Percentiles rank a stretch among this genome's conserved stretches.
Evolutionary conservation across 192 early-diverging fungal genomes (phyloP).

Genomic region (Lunasporangiospora selenospora): DNA sequence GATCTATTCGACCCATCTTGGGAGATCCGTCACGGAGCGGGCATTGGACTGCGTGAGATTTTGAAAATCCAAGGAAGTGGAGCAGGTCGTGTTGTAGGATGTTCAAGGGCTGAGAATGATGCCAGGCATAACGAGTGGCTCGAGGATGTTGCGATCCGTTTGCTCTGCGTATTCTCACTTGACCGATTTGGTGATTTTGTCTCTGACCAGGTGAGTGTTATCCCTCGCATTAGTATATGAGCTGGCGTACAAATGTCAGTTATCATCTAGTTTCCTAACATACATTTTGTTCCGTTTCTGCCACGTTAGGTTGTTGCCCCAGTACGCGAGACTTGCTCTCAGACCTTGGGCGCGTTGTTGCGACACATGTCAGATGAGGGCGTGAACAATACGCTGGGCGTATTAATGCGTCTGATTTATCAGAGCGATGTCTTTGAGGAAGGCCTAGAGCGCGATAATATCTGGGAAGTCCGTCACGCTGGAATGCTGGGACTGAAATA

Average conservation of each 20-base stretch:
- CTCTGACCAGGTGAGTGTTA: slow-evolving; percentile 72
- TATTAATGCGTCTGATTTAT: slow-evolving; percentile 72
- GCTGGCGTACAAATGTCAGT: neutral
- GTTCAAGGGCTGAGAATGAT: slow-evolving; percentile 62
- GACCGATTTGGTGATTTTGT: slow-evolving; percentile 98
- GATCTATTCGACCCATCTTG: slow-evolving; percentile 76
- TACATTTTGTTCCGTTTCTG: neutral
- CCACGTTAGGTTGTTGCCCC: slow-evolving; percentile 81
- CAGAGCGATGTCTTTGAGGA: slow-evolving; percentile 57
- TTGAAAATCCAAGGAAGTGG: slow-evolving; percentile 87
- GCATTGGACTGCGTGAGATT: slow-evolving; percentile 89
- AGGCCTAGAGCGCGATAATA: slow-evolving; percentile 45
- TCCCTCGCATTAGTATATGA: neutral
- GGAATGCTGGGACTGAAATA: slow-evolving; percentile 94
- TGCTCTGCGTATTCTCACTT: slow-evolving; percentile 93
- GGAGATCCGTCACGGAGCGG: slow-evolving; percentile 97
- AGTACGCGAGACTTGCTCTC: slow-evolving; percentile 94
- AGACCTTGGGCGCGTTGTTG: slow-evolving; percentile 78
- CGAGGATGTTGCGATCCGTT: slow-evolving; percentile 86
- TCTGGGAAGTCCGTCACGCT: slow-evolving; percentile 95
- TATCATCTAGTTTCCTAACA: neutral
- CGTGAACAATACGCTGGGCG: slow-evolving; percentile 69
- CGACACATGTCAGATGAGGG: slow-evolving; percentile 63
- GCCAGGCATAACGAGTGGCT: slow-evolving; percentile 77
- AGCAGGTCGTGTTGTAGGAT: slow-evolving; percentile 73